Evolutionary conservation across 176 grass and related monocot species (phyloP), one percentile per base, ranked within the genome.

Genomic region (Chrysopogon serrulatus): DNA sequence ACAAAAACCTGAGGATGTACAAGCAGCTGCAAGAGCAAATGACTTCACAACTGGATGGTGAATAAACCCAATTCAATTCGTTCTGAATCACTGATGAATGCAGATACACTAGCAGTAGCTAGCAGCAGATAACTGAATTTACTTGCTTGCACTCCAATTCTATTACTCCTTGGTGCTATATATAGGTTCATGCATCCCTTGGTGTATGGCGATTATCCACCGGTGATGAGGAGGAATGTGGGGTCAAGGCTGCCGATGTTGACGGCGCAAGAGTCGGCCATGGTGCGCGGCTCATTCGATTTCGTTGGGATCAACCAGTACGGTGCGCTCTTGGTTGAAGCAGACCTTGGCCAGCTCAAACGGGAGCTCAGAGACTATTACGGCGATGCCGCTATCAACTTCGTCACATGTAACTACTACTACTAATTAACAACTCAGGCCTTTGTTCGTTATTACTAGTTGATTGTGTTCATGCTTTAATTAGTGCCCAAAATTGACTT

Each of bases 221-320:
- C 90, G 0, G 56, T 92, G n/a, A 97, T 94, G 95, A 69, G 57
- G 82, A 69, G 78, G 37, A 85, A 65, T 21, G 92, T 56, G 1
- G 90, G 78, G 66, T 23, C 88, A 5, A 10, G 88, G 7, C 74
- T 97, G 59, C 95, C 92, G 17, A 13, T 33, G 32, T 36, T 97
- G 0, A 63, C 77, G 28, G 56, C 4, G 45, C 86, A 89, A 53
- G 84, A 92, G 41, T 91, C 88, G 10, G 65, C 77, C 28, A 82
- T 32, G 51, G 31, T 92, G 11, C 84, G 78, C 5, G 88, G 86
- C 5, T 90, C 92, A 0, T 91, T 92, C 56, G 95, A 94, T 54
- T 97, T 97, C 87, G 53, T 94, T 16, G 95, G 92, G 44, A 33
- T 97, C 45, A 97, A 94, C 10, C 92, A 97, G 37, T 97, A 97